Percentiles rank a stretch among this genome's conserved stretches.
Evolutionary conservation across 2,329 filamentous ascomycete species (phyloP).

Genomic region (Boeremia exigua): DNA sequence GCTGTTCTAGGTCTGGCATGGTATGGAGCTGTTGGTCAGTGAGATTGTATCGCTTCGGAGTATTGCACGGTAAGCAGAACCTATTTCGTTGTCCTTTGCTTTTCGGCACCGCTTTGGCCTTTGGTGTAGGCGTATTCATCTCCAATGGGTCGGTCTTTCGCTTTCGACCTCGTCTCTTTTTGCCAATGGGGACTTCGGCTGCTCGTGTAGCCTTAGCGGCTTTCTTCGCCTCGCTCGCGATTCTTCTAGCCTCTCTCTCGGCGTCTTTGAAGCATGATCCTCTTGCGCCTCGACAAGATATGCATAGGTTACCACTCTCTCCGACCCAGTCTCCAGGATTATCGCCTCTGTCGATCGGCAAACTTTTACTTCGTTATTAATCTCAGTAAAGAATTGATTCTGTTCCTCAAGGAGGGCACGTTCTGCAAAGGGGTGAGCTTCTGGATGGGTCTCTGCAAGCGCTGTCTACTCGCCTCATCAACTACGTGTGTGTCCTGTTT

Average conservation of each 20-base stretch:
- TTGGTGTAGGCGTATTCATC: no score
- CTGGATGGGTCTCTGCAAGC: slow-evolving; percentile 19
- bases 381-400: slow-evolving; percentile 34
- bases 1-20: slow-evolving; percentile 48
- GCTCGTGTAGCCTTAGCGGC: no score
- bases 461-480: slow-evolving; percentile 25
- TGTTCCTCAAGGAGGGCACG: slow-evolving; percentile 34
- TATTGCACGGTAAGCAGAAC: no score
- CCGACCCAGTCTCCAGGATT: background rate
- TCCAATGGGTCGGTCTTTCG: no score
- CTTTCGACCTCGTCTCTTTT: no score
- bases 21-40: slow-evolving; percentile 47
- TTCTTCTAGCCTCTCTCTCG: no score
- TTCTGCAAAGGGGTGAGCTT: slow-evolving; percentile 31
- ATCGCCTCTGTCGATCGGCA: background rate
- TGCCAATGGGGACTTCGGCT: no score
- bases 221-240: background rate
- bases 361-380: slow-evolving; percentile 37
- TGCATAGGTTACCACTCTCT: slow-evolving; percentile 2
- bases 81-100: no score
- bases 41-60: no score
- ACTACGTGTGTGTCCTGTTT: slow-evolving; percentile 21
- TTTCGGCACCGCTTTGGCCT: no score
- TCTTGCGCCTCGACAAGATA: background rate
- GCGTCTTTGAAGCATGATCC: background rate